Base-by-base conservation (phyloP, 116 monocot genomes). In the Trichopus zeylanicus region DNA sequence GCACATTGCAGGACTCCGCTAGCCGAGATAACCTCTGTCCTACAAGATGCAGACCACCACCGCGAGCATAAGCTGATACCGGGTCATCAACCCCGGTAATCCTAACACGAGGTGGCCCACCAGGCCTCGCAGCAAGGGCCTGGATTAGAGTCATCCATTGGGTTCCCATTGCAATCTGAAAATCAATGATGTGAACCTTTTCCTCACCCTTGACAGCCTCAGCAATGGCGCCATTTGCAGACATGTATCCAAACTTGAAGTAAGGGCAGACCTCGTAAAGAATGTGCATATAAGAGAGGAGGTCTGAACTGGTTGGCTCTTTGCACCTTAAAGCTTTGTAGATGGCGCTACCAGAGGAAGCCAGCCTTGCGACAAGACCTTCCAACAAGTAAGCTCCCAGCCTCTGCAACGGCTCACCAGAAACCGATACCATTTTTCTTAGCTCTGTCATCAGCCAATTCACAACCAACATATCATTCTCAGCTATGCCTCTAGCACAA, bases 221-320 rank as follows among this genome's bases (percentile, higher is more conserved):
- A 20, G 87, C 97, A 35, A 97, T 97, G n/a, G 91, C 97, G 9
- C 97, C 97, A 73, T 97, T 97, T 20, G 97, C 91, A 49, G 97
- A 90, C 74, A 97, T 79, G 58, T 91, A 97, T 1, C 87, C 97
- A 49, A 97, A 97, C 67, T 97, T 97, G 61, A 49, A 62, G 31
- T 49, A 62, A 9, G 62, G 62, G 53, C 78, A 78, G 24, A 68
- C 71, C 31, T 78, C 67, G 62, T 85, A 93, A 2, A 93, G 82
- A 26, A 82, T 59, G 57, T 88, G 85, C 93, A 93, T 93, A 60
- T 93, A 93, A 15, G 95, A 95, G 39, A 90, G 78, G 20, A 95
- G 83, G 0, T 90, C 95, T 21, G 83, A 69, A 48, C 91, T 73
- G 0, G 71, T 30, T 20, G 95, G 95, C 49, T 95, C 87, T 54